Percentiles rank a stretch among this genome's conserved stretches.
These are phyloP conservation scores for Solanum pinnatisectum DNA, from an alignment of 257 asterid species.

Conservation along the genomic window DNA sequence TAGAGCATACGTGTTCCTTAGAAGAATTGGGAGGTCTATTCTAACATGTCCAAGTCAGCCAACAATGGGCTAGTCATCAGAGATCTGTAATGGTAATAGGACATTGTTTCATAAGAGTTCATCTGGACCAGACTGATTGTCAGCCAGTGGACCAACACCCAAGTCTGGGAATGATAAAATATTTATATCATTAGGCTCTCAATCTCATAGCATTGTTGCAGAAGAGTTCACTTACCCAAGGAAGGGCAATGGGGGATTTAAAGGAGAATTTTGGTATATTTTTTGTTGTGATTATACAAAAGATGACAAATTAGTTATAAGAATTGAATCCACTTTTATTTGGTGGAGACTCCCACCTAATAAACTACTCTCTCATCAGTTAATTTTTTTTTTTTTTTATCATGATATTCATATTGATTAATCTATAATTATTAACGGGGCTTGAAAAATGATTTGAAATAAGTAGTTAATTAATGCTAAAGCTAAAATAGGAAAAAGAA, in stretches of 20 bases:
- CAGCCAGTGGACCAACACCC: not conserved
- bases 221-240: not conserved
- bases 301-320: not conserved
- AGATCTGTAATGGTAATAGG: not conserved
- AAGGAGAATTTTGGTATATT: not conserved
- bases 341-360: not conserved
- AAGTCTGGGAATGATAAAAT: not conserved
- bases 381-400: not conserved
- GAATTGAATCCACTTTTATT: not conserved
- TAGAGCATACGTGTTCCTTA: not conserved
- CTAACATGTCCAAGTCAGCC: not conserved
- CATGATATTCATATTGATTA: not conserved
- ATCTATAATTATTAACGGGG: not conserved
- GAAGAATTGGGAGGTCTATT: not conserved
- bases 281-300: not conserved
- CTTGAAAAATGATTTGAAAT: not conserved
- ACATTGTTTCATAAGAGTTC: not conserved
- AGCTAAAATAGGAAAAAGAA: not conserved
- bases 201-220: not conserved
- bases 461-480: not conserved
- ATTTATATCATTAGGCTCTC: not conserved
- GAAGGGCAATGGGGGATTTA: not conserved
- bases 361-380: not conserved
- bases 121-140: not conserved
- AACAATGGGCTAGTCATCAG: not conserved